Evolutionary conservation across 768 basidiomycete species (phyloP).

Genomic region (Termitomyces eurrhizus): DNA sequence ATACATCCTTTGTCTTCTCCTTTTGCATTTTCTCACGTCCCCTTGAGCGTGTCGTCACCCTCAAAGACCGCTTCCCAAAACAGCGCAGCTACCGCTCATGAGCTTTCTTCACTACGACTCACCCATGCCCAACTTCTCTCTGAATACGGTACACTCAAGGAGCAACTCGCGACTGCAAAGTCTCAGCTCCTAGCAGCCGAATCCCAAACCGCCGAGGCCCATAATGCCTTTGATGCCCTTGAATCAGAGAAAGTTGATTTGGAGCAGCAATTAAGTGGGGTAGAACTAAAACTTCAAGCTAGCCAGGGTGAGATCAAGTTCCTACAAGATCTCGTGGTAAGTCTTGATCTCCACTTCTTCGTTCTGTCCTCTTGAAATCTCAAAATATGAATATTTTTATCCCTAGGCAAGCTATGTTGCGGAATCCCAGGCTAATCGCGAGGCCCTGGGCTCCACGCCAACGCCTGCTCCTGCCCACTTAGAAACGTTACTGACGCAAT

Average conservation of each 20-base stretch:
- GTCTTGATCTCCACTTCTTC: background rate
- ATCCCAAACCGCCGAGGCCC: constrained; percentile 25
- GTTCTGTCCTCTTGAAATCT: background rate
- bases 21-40: background rate
- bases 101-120: constrained; percentile 56
- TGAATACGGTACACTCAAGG: constrained; percentile 56
- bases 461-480: constrained; percentile 1
- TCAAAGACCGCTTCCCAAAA: constrained; percentile 27
- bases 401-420: constrained; percentile 10
- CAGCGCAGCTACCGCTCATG: constrained; percentile 37
- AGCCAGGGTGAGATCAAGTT: constrained; percentile 7
- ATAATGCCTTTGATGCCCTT: constrained; percentile 7
- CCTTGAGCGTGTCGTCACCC: background rate
- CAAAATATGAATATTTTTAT: background rate
- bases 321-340: constrained; percentile 9
- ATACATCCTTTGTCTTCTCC: background rate
- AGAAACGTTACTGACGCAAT: constrained; percentile 1
- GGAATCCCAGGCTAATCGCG: constrained; percentile 3
- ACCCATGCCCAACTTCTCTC: constrained; percentile 62
- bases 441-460: background rate
- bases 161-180: constrained; percentile 42
- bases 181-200: constrained; percentile 33
- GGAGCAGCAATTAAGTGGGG: background rate
- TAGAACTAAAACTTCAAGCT: background rate
- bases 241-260: constrained; percentile 9